These are phyloP conservation scores for Termitomyces sp. DNA, from an alignment of 768 basidiomycete species.

Conservation along the genomic window DNA sequence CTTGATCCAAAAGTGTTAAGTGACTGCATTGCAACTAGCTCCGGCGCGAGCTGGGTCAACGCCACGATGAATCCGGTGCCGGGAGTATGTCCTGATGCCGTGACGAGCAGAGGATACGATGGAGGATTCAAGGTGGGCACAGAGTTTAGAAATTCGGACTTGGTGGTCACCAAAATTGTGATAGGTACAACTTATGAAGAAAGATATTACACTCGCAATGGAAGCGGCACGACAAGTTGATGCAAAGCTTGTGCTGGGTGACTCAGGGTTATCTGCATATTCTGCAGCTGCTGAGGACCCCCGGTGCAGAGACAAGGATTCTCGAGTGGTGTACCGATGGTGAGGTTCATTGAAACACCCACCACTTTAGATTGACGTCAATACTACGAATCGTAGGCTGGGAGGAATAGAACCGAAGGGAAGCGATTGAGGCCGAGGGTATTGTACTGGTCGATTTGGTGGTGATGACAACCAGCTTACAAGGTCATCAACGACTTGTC, in stretches of 20 bases:
- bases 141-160: neutral
- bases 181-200: slow-evolving; percentile 44
- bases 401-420: slow-evolving; percentile 29
- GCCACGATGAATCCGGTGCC: slow-evolving; percentile 41
- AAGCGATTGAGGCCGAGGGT: slow-evolving; percentile 4
- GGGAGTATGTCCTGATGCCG: slow-evolving; percentile 40
- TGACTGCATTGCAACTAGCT: slow-evolving; percentile 35
- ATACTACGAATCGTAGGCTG: slow-evolving; percentile 20
- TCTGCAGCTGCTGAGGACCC: slow-evolving; percentile 36
- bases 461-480: neutral
- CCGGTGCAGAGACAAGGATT: slow-evolving; percentile 34
- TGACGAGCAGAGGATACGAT: slow-evolving; percentile 39
- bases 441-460: neutral
- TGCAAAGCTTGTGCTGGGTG: slow-evolving; percentile 37
- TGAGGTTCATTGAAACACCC: slow-evolving; percentile 12
- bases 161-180: neutral
- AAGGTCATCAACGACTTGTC: slow-evolving; percentile 12
- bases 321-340: slow-evolving; percentile 41
- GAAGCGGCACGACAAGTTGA: slow-evolving; percentile 33
- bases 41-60: slow-evolving; percentile 40
- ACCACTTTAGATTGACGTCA: neutral
- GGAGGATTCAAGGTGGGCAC: slow-evolving; percentile 39
- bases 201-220: slow-evolving; percentile 38
- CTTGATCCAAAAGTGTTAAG: slow-evolving; percentile 37
- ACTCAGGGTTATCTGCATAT: slow-evolving; percentile 36